Evolutionary conservation across 306 rosid species (phyloP).

Genomic region (Trichosanthes truncata): DNA sequence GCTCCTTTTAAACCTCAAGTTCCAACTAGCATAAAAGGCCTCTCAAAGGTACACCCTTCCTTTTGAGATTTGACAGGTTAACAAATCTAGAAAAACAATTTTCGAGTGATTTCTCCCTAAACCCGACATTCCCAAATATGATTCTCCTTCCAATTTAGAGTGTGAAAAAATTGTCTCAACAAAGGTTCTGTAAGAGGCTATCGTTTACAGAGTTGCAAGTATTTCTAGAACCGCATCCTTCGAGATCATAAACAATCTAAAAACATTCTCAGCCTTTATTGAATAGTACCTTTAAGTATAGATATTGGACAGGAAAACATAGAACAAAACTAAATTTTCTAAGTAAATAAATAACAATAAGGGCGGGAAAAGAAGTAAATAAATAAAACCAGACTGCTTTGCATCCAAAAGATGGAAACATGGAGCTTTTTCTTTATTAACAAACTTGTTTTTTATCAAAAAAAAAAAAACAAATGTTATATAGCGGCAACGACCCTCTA

Average conservation of each 20-base stretch:
- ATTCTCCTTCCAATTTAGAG: neutral
- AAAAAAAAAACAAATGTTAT: neutral
- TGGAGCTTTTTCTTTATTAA: neutral
- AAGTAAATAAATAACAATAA: neutral
- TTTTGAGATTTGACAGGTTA: neutral
- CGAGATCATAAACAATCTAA: neutral
- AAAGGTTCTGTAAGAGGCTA: neutral
- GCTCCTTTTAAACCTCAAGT: neutral
- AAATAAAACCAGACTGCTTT: neutral
- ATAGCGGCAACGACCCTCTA: neutral
- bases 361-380: neutral
- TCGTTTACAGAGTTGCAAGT: neutral
- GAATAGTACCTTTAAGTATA: neutral
- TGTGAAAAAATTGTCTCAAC: neutral
- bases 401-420: neutral
- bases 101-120: neutral
- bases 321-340: neutral
- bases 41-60: neutral
- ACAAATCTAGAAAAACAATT: neutral
- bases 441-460: too few species aligned
- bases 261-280: neutral
- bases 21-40: neutral
- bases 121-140: neutral
- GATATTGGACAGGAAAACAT: neutral
- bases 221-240: neutral